Evolutionary conservation across 2,329 filamentous ascomycete species (phyloP), one percentile per base, ranked within the genome.

Genomic region (Penicillium sp.): DNA sequence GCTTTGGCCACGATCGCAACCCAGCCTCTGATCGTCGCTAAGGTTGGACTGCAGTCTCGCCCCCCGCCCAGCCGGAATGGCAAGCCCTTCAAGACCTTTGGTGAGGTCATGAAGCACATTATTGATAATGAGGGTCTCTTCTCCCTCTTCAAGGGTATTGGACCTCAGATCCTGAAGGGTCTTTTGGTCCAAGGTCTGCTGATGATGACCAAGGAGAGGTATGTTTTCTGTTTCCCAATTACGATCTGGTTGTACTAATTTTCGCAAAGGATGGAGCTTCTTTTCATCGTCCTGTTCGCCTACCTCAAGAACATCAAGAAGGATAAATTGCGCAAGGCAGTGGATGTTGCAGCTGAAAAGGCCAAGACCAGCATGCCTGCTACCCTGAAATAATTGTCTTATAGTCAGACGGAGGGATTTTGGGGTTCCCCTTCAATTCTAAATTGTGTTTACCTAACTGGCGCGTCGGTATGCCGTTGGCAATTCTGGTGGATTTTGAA

Each of bases 201-300:
- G 38, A 99, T 99, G 94, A 99, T 97, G 92, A 94, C 92, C 46
- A 99, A 99, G 78, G 94, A 99, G 77, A 85, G 92, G 89, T 92
- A 81, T 50, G 59, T 54, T 43, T 38, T 11, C 38, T 37, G 7
- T 42, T 50, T 18, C 13, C 20, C 24, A 34, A 29, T 22, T 14
- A 22, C 4, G n/a, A 24, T 7, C 34, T 40, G 29, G 50, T 34
- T 56, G 64, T 58, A 63, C 57, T 50, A 16, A 50, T 55, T 32
- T 7, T 51, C 16, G 14, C 26, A 10, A 52, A 91, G 90, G 64
- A 90, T 97, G 75, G 94, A 97, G 74, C 78, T 97, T 16, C 73
- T 92, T 43, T 97, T 97, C 72, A 80, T 97, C 60, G 78, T 96
- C 29, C 82, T 99, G 49, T 87, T 97, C 74, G 85, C 90, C 66